phyloP scores from a whole-genome alignment of 768 basidiomycete species.

The Collybiopsis luxurians region DNA sequence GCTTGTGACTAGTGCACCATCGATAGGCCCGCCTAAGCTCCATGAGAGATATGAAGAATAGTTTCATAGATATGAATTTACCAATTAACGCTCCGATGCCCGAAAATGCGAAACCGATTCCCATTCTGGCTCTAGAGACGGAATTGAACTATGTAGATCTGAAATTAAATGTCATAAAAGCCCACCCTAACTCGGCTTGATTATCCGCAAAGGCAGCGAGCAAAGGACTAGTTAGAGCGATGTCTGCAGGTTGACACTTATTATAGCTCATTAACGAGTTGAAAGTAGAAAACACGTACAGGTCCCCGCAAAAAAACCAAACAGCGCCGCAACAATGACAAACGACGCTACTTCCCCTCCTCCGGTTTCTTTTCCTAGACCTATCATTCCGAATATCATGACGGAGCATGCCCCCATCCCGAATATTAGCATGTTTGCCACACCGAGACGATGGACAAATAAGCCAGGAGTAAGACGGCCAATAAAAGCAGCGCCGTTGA shows the following conservation, averaged over 20 bases:
- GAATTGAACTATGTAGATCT: no score
- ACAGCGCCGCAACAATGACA: conserved; percentile 24
- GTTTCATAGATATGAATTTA: no score
- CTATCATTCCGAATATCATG: conserved; percentile 33
- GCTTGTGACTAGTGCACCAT: no score
- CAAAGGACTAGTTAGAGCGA: conserved; percentile 27
- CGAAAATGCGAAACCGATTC: no score
- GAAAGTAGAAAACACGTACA: conserved; percentile 22
- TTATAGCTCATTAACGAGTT: not conserved
- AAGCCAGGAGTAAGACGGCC: conserved; percentile 37
- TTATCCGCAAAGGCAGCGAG: conserved; percentile 29
- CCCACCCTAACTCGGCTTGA: no score
- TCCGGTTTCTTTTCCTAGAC: conserved; percentile 16
- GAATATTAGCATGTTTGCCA: conserved; percentile 22
- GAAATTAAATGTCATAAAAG: no score
- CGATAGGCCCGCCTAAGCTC: no score
- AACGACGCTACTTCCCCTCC: conserved; percentile 6
- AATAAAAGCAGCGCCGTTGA: conserved; percentile 34
- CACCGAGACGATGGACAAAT: conserved; percentile 25
- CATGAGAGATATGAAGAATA: no score
- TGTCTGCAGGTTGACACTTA: conserved; percentile 15
- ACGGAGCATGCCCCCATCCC: conserved; percentile 17
- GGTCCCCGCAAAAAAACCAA: conserved; percentile 31
- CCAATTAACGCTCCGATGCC: no score
- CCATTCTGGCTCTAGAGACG: no score